Evolutionary conservation across 1,139 yeast genomes (phyloP), one percentile per base, ranked within the genome.

Genomic region (Diutina siamensis): DNA sequence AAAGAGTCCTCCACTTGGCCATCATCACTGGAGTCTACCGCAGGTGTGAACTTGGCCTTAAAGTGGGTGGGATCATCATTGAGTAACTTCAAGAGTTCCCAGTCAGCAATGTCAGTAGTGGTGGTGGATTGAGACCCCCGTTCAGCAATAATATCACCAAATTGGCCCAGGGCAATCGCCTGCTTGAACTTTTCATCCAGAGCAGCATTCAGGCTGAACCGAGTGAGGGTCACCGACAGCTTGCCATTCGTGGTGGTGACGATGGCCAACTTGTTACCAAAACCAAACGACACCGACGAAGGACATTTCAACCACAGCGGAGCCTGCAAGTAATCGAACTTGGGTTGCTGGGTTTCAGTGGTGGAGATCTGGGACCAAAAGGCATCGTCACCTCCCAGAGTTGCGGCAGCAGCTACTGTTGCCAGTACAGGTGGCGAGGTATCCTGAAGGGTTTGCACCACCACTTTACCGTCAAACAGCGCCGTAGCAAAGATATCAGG

Each of bases 401-500:
- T 38, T 9, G 17, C 31, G 13, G 42, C 42, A 17, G 33, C 44
- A 2, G 33, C 34, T 35, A 28, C 44, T 15, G 35, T 32, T 3
- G 34, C 44, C 35, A 17, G 35, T 9, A 68, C 71, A 18, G 80
- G 78, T 10, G 80, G 78, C 25, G 62, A 48, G 21, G 82, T 80
- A 58, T 88, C 96, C 64, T 94, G 99, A 51, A 94, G 68, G 34
- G 96, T 76, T 64, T 89, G 97, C 40, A 92, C 71, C 45, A 78
- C 66, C 48, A 94, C 74, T 60, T 85, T 87, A 48, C 95, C 94
- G 61, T 89, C 97, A 55, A 85, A 86, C 13, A 97, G 85, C 21
- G 97, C 94, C 48, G 89, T 77, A 7, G 97, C 98, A 68, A 94
- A 84, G 48, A 87, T 65, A 51, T 89, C 97, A 4, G 99, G 98